Base-by-base conservation (phyloP, 129 eudicot species). In the Mikania micrantha region DNA sequence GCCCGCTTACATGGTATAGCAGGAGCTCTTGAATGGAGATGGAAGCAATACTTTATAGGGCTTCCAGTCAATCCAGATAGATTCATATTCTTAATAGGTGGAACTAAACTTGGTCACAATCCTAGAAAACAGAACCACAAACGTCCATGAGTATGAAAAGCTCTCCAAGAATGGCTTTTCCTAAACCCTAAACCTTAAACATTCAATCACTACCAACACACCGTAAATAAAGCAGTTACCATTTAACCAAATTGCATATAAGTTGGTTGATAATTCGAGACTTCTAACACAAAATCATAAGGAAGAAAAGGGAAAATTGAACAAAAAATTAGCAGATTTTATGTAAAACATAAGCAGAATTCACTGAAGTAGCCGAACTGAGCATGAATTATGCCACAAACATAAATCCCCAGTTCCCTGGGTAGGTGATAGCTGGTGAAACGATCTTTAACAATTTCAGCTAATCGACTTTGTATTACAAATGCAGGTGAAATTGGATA, bases 51-150 rank as follows among this genome's bases (percentile, higher is more conserved):
- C 67, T 79, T 80, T 39, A 87, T 66, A 9, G 90, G 85, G 81
- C 90, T 79, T 60, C 80, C 83, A 7, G 80, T 71, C 71, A 87
- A 74, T 48, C 97, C 97, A 56, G 85, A 87, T 41, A 84, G 63
- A 60, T 79, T 72, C 86, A 79, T 85, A 76, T 72, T 81, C 59
- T 60, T 22, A 34, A 65, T 13, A 19, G 6, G 29, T 41, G 63
- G 16, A 9, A 60, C 62, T 49, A 29, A 64, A 40, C 24, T 61
- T 32, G 41, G 59, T 54, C 60, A 77, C 39, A 72, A 61, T 15
- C 60, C 85, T 61, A 64, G 73, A 70, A 67, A 27, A 40, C 48
- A 44, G 22, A 31, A 36, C 45, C 22, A 72, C 56, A 27, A 61
- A 61, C 2, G 28, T 17, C 52, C 56, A 77, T 15, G 60, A 54